phyloP scores from a whole-genome alignment of 2,329 filamentous ascomycete genomes.

The Penicillium sp. region DNA sequence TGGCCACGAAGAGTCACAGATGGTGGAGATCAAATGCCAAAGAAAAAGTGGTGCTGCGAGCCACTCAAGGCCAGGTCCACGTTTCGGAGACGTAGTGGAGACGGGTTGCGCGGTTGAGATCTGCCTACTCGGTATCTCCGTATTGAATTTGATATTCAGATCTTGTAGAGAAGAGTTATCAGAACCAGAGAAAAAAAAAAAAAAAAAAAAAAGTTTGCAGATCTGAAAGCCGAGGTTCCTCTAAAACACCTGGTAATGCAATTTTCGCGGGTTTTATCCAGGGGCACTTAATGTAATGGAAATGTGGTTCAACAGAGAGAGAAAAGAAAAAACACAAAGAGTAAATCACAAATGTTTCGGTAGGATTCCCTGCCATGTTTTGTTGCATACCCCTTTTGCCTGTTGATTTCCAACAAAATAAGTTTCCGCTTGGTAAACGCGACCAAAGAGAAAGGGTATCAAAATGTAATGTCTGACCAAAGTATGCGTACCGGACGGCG shows the following conservation, averaged over 20 bases:
- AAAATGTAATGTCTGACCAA: conserved; percentile 24
- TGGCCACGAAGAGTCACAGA: too few relatives aligned
- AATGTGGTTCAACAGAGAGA: background rate
- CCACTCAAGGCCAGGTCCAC: conserved; percentile 18
- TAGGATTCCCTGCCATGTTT: conserved; percentile 1
- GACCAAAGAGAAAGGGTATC: conserved; percentile 31
- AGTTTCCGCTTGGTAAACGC: conserved; percentile 16
- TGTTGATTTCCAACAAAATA: conserved; percentile 9
- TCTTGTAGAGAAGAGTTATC: background rate
- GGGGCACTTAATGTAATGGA: background rate
- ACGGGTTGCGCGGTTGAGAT: conserved; percentile 6
- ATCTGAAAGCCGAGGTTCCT: background rate
- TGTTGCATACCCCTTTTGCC: conserved; percentile 6
- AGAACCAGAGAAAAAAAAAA: background rate
- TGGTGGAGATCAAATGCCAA: conserved; percentile 1
- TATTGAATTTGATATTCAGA: background rate
- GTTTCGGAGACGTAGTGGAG: conserved; percentile 9
- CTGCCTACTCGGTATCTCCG: background rate
- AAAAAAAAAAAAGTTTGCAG: background rate
- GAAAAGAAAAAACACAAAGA: background rate
- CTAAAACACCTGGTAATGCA: conserved; percentile 8
- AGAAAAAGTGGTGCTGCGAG: background rate
- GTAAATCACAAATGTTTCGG: background rate
- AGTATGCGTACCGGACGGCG: conserved; percentile 18
- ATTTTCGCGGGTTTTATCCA: background rate